Percentiles rank a stretch among this genome's conserved stretches.
phyloP scores from a whole-genome alignment of 2,329 filamentous ascomycete species.

The Fusarium sororula region DNA sequence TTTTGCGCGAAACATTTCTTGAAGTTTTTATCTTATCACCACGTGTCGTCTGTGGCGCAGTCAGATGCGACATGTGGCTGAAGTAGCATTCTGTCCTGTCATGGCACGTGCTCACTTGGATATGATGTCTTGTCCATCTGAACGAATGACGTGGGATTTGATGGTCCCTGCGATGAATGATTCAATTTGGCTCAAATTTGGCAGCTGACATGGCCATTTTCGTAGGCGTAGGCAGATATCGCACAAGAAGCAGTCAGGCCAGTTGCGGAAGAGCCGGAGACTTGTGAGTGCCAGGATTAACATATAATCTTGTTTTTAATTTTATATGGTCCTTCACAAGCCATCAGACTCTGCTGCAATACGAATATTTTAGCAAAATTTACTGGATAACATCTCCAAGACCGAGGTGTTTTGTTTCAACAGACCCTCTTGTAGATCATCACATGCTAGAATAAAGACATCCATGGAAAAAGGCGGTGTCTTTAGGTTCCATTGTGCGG shows the following conservation, averaged over 20 bases:
- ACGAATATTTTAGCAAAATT: not conserved
- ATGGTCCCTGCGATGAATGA: slow-evolving; percentile 5
- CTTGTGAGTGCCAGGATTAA: slow-evolving; percentile 1
- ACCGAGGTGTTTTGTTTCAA: slow-evolving; percentile 19
- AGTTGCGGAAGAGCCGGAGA: slow-evolving; percentile 29
- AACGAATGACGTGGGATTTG: slow-evolving; percentile 24
- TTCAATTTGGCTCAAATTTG: not conserved
- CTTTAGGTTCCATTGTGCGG: not conserved
- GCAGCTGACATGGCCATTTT: not conserved
- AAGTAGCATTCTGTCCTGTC: not conserved
- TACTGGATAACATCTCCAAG: not conserved
- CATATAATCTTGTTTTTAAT: slow-evolving; percentile 28
- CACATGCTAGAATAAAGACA: slow-evolving; percentile 24
- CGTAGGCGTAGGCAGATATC: not conserved
- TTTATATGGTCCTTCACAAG: slow-evolving; percentile 7
- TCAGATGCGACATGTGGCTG: not conserved
- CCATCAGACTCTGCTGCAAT: not conserved
- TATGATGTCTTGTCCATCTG: not conserved
- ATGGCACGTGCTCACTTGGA: slow-evolving; percentile 10
- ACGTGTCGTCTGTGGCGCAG: slow-evolving; percentile 39
- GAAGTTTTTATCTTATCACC: slow-evolving; percentile 47
- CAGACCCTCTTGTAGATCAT: slow-evolving; percentile 13
- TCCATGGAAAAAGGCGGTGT: slow-evolving; percentile 33
- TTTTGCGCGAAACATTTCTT: slow-evolving; percentile 43
- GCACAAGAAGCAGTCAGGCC: slow-evolving; percentile 5